These are phyloP conservation scores for Candida nonsorbophila DNA, from an alignment of 805 yeast species.

Conservation along the genomic window DNA sequence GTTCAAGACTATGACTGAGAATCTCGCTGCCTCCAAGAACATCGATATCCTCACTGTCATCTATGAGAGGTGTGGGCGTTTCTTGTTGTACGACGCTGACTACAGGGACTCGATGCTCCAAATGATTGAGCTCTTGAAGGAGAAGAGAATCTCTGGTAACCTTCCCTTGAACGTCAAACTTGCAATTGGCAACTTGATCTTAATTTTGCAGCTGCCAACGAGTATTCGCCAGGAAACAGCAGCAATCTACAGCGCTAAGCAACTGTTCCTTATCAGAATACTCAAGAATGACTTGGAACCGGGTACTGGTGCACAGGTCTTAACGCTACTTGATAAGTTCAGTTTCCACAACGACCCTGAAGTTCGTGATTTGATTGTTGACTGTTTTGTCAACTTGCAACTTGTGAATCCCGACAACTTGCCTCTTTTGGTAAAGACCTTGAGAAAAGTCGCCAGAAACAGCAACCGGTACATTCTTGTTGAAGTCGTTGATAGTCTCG, in stretches of 20 bases:
- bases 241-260: slow-evolving; percentile 22
- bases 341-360: slow-evolving; percentile 42
- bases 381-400: slow-evolving; percentile 56
- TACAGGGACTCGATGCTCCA: slow-evolving; percentile 55
- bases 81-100: slow-evolving; percentile 52
- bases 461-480: slow-evolving; percentile 36
- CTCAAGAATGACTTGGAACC: slow-evolving; percentile 46
- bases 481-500: slow-evolving; percentile 51
- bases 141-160: slow-evolving; percentile 42
- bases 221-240: slow-evolving; percentile 11
- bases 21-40: slow-evolving; percentile 48
- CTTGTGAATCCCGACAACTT: slow-evolving; percentile 51
- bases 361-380: slow-evolving; percentile 22
- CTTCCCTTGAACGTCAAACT: slow-evolving; percentile 52
- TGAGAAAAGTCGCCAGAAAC: slow-evolving; percentile 11
- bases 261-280: slow-evolving; percentile 25
- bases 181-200: slow-evolving; percentile 52
- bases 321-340: slow-evolving; percentile 32
- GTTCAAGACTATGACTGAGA: slow-evolving; percentile 53
- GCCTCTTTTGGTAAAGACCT: slow-evolving; percentile 1
- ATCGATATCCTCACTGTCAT: slow-evolving; percentile 65
- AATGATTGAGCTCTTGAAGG: slow-evolving; percentile 53
- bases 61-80: slow-evolving; percentile 70
- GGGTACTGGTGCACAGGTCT: slow-evolving; percentile 16
- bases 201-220: slow-evolving; percentile 52